Evolutionary conservation across 257 asterid genomes (phyloP), one percentile per base, ranked within the genome.

Genomic region (Penstemon barbatus): DNA sequence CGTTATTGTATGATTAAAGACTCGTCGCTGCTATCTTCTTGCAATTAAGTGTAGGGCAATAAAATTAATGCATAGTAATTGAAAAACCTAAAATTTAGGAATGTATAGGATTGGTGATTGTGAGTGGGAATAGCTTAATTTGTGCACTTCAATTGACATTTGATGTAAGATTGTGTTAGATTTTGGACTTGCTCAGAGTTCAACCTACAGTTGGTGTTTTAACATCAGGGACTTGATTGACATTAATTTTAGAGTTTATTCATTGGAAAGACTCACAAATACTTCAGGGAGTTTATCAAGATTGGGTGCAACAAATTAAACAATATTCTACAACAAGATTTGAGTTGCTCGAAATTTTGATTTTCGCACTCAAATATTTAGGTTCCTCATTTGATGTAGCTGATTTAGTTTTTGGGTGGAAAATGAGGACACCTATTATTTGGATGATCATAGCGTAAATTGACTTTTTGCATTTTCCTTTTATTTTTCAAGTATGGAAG

Each of bases 401-500:
- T 53, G 12, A 7, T 12, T 59, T 25, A 25, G 33, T 43, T 45
- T 45, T 61, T 61, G 33, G 53, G 70, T 49, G 50, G 68, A 73
- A 40, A 11, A 5, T 6, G 42, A 41, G 45, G 50, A 43, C 36
- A 13, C 43, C 33, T 36, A 11, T 7, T 12, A 5, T 54, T 76
- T 59, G 43, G 43, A 53, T 59, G 57, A 52, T 66, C 45, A 49
- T 58, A 59, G 25, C 69, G 42, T 66, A 42, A 69, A 58, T 65
- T 59, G 57, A 65, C 45, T 61, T 78, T 68, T 71, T 73, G 13
- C 8, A 66, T 43, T 45, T 71, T 57, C 39, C 51, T 61, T 65
- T 67, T 63, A 25, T 44, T 72, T 71, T 69, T 68, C 83, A 25
- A 94, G 99, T 89, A 91, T 58, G 93, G 95, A 68, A 87, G 88